Base-by-base conservation (phyloP, 805 yeast species). In the Yarrowia porcina region DNA sequence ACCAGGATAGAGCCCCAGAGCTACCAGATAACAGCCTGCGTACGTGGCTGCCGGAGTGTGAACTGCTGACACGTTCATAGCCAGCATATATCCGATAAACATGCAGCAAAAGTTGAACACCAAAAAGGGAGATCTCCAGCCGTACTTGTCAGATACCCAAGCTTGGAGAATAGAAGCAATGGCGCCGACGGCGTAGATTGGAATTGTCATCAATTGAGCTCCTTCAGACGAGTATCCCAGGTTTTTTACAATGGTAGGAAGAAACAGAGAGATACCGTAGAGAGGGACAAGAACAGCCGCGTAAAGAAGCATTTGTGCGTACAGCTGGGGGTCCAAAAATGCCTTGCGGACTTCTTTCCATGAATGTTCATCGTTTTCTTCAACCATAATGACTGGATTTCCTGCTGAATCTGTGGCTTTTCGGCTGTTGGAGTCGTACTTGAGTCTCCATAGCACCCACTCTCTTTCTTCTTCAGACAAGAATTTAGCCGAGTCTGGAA, bases 401-500 rank as follows among this genome's bases (percentile, higher is more conserved):
- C 27, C 15, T 0, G 23, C 9, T 8, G 38, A 15, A 12, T 33
- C 21, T 0, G 18, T 7, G 5, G 32, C 32, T 12, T 32, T 49
- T 12, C 56, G 18, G 15, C 28, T n/a, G 28, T 49, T 49, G 39
- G 56, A 21, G 30, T 49, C 56, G 39, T 49, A 49, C 39, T 49
- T 49, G 56, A 49, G 56, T 49, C 56, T 49, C 56, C 56, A 49
- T 2, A 49, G 17, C 8, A 49, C 56, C 56, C 56, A 84, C 3
- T 69, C 72, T 20, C 81, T 76, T 72, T 86, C 90, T 65, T 80
- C 79, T 1, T 70, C 75, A 23, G 75, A 79, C 63, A 84, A 70
- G 69, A 80, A 86, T 69, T 81, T 76, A 21, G 85, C 82, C 63
- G 83, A 81, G 73, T 87, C 91, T 3, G 92, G 91, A 78, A 86